Evolutionary conservation across 164 flowering plant species (phyloP), one percentile per base, ranked within the genome.

Genomic region (Taxillus chinensis): DNA sequence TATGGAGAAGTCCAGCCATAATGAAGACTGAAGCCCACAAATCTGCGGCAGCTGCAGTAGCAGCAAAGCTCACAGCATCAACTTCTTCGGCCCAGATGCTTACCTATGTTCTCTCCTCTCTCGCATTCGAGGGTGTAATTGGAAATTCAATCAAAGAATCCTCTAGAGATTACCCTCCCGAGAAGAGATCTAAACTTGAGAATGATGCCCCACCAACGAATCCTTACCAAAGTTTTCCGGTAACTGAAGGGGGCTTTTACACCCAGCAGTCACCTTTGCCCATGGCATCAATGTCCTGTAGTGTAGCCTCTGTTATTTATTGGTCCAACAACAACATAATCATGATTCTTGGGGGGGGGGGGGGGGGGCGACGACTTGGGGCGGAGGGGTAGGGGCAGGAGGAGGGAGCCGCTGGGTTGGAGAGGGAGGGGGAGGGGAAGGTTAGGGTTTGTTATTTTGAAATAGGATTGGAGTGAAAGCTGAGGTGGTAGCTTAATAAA

Each of bases 51-150:
- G 96, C 97, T 49, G 97, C 86, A 15, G 84, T 95, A 72, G 97
- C 96, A 8, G 96, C 87, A 15, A 86, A 86, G 76, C 88, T 90
- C 41, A 78, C 95, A 5, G 89, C 97, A 39, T 90, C 99, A 7
- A 78, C 95, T 11, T 83, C 97, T 41, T 93, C 99, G 3, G 99
- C 90, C 10, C 84, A 93, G 78, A 89, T 93, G 97, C 90, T 95
- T 43, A 79, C 91, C n/a, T 83, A 65, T 62, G 96, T 89, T 60
- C 83, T 89, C 43, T 87, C 97, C 14, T 89, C 97, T 41, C 75
- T 95, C 50, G 96, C 93, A 52, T 85, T 93, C 15, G 97, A 86
- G 68, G 88, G 90, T 5, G 80, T 78, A 57, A 83, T 83, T 10
- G 74, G 79, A 15, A 86, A 77, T 62, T 45, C 80, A 43, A 37